Evolutionary conservation across 352 stramenopile species (phyloP), one percentile per base, ranked within the genome.

Genomic region (Ophiocytium majus): DNA sequence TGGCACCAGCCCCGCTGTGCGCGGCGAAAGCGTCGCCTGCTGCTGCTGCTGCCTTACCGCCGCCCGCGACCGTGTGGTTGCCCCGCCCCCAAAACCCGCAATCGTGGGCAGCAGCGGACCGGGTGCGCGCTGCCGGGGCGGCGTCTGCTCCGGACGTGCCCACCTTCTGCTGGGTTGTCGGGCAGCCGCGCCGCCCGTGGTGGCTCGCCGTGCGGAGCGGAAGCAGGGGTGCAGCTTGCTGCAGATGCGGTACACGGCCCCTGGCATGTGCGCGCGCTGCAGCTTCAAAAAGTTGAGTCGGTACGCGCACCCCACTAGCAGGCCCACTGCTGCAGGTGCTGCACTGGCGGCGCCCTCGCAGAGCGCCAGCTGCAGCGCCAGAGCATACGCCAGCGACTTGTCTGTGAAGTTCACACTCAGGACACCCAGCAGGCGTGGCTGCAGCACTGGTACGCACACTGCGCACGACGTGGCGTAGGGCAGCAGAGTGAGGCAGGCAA

Each of bases 371-470:
- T 76, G 64, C 5, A 76, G 5, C 5, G 64, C 64, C 5, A 76
- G 31, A 10, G 64, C 64, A 17, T 76, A 76, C 17, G 34, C 64
- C 31, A 37, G 5, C 17, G 64, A 76, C 64, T 76, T 76, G 5
- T 76, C 64, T 17, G 64, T 37, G 64, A 76, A 76, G 31, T 76
- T 76, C 5, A 76, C 5, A 37, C 64, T 76, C 5, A 76, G 31
- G 5, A 76, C 5, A 10, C 34, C 64, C 5, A 76, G 34, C 64
- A 34, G 31, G 5, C 64, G 64, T 17, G 64, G 64, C 17, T 76
- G 64, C 64, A 76, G 64, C 64, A 76, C 64, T 17, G 64, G 64
- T 76, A 76, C 34, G 17, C 64, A 76, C 17, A 76, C 64, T 76
- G 64, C 34, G 14, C 43, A n/a, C n/a, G n/a, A n/a, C n/a, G n/a